Base-by-base conservation (phyloP, 2,329 filamentous ascomycete genomes). In the Periglandula ipomoeae region DNA sequence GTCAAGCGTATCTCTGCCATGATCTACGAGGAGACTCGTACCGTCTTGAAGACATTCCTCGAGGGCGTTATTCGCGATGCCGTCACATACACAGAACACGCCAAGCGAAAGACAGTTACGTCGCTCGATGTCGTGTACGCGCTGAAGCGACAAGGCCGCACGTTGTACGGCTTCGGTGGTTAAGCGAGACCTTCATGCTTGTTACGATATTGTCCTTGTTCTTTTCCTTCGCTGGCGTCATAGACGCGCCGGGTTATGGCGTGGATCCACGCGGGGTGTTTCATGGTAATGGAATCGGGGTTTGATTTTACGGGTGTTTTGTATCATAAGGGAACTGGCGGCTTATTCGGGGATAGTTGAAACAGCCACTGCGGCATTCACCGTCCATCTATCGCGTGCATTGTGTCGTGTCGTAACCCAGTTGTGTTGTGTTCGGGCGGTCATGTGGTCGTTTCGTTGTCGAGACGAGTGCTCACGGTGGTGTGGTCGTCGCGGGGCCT, bases 1-100 rank as follows among this genome's bases (percentile, higher is more conserved):
- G 90, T 96, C 81, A 96, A 96, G 87, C 90, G 90, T 95, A 96
- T 96, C 67, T 95, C 89, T 65, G 90, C 90, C 70, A 94, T 87
- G 82, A 87, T 87, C 71, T 87, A 87, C 75, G 83, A 86, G 70
- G 83, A 87, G 75, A 87, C 83, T 55, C 83, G 83, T 59, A 81
- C 81, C 75, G 83, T 87, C 56, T 78, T 87, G 61, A 87, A 87
- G 79, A 83, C 82, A 59, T 87, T 86, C 79, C 81, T 87, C 55
- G 83, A 86, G 72, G 77, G 79, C 62, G 83, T 87, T 68, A 87
- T 87, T 62, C 82, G 83, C 67, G 83, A 87, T 57, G 83, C 83
- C 54, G 83, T 87, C 71, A 87, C 83, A 65, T 87, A 87, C 74
- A 87, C 83, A 49, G 83, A 87, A 73, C 83, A 87, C 73, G 84